Evolutionary conservation across 805 yeast genomes (phyloP), one percentile per base, ranked within the genome.

Genomic region (Nematodospora valgi): DNA sequence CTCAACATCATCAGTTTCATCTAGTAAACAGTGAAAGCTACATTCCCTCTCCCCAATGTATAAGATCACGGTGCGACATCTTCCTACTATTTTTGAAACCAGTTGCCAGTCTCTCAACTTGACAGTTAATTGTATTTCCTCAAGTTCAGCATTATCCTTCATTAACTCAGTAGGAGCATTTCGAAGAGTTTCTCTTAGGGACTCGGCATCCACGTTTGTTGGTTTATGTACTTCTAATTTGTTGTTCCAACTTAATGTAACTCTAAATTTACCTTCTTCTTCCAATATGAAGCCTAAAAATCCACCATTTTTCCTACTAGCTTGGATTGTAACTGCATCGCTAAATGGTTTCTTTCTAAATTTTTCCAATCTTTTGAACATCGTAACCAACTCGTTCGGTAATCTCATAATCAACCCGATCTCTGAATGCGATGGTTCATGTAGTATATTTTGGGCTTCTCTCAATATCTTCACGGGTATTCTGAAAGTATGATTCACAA

Each of bases 391-490:
- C 38, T 75, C 76, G 28, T 48, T 55, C 39, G 73, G 71, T 23
- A 69, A 50, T 44, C 70, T 68, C 69, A 85, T 64, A 52, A 81
- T 65, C 26, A 81, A 58, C 46, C 78, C 77, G 33, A 80, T 70
- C 35, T 62, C 61, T 28, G 67, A 65, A 29, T 80, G 58, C 47
- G 70, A 74, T 0, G 96, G 96, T 49, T 84, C 93, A 27, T 45
- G 44, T 13, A 67, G 61, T 10, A 69, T 68, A 37, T 76, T 80
- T 40, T 73, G 77, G 11, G 68, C 72, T 42, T 64, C 68, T 39
- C 78, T 72, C 37, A 84, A 49, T 27, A 85, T 62, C 45, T 79
- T 64, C 2, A 85, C 85, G 0, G 95, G 91, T 13, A 89, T 74
- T 33, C 78, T 76, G 47, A 80, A 78, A 6, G 84, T 72, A 48